These are phyloP conservation scores for Hibiscus tridactylites DNA, from an alignment of 345 rosid genomes.

Conservation along the genomic window DNA sequence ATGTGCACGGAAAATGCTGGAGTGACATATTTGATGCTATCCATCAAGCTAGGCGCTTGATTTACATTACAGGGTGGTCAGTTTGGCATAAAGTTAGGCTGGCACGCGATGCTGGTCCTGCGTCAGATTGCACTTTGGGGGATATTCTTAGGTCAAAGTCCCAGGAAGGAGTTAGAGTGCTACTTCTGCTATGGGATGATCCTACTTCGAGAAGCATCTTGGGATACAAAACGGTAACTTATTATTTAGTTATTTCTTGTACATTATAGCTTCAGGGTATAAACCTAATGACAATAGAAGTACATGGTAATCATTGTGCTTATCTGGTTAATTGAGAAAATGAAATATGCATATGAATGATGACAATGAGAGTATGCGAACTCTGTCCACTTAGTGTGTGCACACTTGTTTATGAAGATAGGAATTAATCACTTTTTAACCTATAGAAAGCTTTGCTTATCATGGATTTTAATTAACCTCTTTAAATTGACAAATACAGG, in stretches of 20 bases:
- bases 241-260: not conserved
- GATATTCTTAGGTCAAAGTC: constrained; percentile 81
- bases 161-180: constrained; percentile 90
- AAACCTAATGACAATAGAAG: not conserved
- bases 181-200: constrained; percentile 95
- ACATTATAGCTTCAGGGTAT: not conserved
- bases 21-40: constrained; percentile 75
- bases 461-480: not conserved
- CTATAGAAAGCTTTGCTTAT: not conserved
- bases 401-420: not conserved
- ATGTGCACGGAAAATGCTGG: constrained; percentile 88
- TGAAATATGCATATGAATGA: not conserved
- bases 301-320: not conserved
- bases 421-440: not conserved
- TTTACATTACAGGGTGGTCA: constrained; percentile 95
- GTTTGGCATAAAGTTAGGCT: constrained; percentile 87
- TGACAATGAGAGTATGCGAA: not conserved
- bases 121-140: constrained; percentile 51
- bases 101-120: constrained; percentile 48
- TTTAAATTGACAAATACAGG: constrained; percentile 39
- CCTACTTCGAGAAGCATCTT: constrained; percentile 89
- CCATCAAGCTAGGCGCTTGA: constrained; percentile 66
- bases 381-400: not conserved
- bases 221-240: constrained; percentile 63
- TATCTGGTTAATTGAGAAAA: not conserved